Evolutionary conservation across 805 yeast genomes (phyloP).

Genomic region (Cyberlindnera euphorbiiphila): DNA sequence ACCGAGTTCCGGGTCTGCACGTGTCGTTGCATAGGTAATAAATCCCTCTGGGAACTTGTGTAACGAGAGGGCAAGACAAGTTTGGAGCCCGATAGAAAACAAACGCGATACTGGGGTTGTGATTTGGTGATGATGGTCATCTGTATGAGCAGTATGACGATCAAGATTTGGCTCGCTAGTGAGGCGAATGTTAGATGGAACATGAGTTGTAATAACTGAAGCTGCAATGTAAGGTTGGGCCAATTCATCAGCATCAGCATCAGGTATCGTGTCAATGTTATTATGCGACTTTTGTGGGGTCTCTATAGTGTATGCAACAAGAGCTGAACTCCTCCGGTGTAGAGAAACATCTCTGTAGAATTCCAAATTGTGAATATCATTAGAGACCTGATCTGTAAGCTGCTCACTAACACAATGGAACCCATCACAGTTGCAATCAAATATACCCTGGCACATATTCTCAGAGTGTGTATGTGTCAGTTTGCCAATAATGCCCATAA

Average conservation of each 20-base stretch:
- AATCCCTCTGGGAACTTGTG: conserved; percentile 97
- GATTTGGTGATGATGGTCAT: conserved; percentile 75
- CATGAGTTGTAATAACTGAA: conserved; percentile 2
- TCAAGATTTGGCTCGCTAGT: conserved; percentile 25
- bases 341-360: conserved; percentile 21
- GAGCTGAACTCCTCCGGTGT: conserved; percentile 11
- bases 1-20: conserved; percentile 67
- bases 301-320: conserved; percentile 25
- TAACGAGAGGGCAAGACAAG: conserved; percentile 78
- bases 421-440: conserved; percentile 23
- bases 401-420: conserved; percentile 17
- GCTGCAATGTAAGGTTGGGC: not conserved
- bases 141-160: conserved; percentile 29
- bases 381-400: conserved; percentile 22
- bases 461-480: conserved; percentile 6
- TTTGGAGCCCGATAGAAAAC: conserved; percentile 86
- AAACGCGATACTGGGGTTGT: conserved; percentile 73
- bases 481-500: conserved; percentile 14
- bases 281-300: too few species aligned
- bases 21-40: conserved; percentile 74
- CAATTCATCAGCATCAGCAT: too few species aligned
- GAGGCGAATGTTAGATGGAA: conserved; percentile 17
- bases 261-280: too few species aligned
- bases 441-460: conserved; percentile 20
- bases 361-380: conserved; percentile 26